phyloP scores from a whole-genome alignment of 1,284 basidiomycete species.

The Tilletia setariae region DNA sequence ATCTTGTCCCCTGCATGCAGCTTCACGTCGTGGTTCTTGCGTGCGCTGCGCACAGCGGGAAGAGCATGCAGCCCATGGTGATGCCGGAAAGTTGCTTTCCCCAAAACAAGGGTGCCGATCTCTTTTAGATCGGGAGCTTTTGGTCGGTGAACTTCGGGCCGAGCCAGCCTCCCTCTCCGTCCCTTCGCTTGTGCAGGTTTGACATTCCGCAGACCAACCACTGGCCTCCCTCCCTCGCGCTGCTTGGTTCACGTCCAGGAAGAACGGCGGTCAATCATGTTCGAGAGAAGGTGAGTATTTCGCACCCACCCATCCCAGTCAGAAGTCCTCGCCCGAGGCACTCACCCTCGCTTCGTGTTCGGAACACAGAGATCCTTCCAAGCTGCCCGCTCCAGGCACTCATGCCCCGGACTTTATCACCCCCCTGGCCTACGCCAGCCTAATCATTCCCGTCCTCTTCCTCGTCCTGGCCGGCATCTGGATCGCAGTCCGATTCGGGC shows the following conservation, averaged over 20 bases:
- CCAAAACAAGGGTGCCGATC: too few relatives aligned
- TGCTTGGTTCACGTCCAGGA: background rate
- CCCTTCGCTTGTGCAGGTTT: too few relatives aligned
- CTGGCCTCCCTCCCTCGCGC: background rate
- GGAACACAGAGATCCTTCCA: background rate
- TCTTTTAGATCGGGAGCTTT: too few relatives aligned
- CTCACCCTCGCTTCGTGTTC: background rate
- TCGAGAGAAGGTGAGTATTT: constrained; percentile 6
- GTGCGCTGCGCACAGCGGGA: too few relatives aligned
- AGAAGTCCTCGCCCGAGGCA: background rate
- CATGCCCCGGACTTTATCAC: constrained; percentile 14
- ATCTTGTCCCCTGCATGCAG: too few relatives aligned
- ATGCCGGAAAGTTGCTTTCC: too few relatives aligned
- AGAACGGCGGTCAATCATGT: background rate
- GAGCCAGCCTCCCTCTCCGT: too few relatives aligned
- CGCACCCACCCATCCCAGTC: background rate
- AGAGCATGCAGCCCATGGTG: too few relatives aligned
- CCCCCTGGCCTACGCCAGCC: background rate
- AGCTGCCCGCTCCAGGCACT: constrained; percentile 1
- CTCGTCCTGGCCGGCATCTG: constrained; percentile 10
- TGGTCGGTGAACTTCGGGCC: too few relatives aligned
- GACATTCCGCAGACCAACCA: too few relatives aligned
- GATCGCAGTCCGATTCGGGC: constrained; percentile 9
- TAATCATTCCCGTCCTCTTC: constrained; percentile 11
- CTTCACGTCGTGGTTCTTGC: too few relatives aligned